Conservation (phyloP, 2,329 filamentous ascomycete genomes). For the Fusarium dimerum region DNA sequence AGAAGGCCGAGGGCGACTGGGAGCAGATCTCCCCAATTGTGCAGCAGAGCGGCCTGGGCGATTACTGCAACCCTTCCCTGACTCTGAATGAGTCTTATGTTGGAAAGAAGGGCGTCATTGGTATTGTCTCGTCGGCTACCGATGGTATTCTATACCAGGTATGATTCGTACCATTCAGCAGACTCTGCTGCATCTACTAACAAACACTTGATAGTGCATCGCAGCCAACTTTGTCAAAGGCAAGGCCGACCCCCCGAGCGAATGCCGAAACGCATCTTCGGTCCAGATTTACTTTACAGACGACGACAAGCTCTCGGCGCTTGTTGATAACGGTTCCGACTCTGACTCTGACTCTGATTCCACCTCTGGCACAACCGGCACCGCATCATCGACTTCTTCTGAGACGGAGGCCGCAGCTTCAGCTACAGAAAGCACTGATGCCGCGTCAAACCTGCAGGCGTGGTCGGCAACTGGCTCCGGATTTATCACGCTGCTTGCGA, state of each 20-base stretch:
- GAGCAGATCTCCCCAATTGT: slow-evolving; percentile 55
- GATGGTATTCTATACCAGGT: slow-evolving; percentile 62
- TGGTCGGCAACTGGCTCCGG: slow-evolving; percentile 24
- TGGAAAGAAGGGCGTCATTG: slow-evolving; percentile 56
- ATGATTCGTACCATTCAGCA: slow-evolving; percentile 12
- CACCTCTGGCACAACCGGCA: slow-evolving; percentile 5
- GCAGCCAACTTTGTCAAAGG: slow-evolving; percentile 57
- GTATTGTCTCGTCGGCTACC: slow-evolving; percentile 51
- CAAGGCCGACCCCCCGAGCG: slow-evolving; percentile 31
- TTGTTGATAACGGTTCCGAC: slow-evolving; percentile 27
- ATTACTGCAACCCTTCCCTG: slow-evolving; percentile 53
- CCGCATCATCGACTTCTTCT: slow-evolving; percentile 13
- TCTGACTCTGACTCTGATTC: no score
- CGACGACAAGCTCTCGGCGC: slow-evolving; percentile 37
- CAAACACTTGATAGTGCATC: slow-evolving; percentile 45
- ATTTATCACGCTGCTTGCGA: slow-evolving; percentile 27
- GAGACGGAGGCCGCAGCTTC: slow-evolving; percentile 21
- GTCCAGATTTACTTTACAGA: slow-evolving; percentile 33
- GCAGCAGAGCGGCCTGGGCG: slow-evolving; percentile 54
- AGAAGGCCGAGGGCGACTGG: slow-evolving; percentile 51
- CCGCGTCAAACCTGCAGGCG: slow-evolving; percentile 27
- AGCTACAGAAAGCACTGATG: slow-evolving; percentile 20
- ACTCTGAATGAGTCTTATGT: slow-evolving; percentile 50
- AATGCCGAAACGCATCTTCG: slow-evolving; percentile 40
- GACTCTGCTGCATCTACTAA: not conserved